Percentiles rank a stretch among this genome's conserved stretches.
Evolutionary conservation across 2,329 filamentous ascomycete genomes (phyloP).

Genomic region (Botrytis paeoniae): DNA sequence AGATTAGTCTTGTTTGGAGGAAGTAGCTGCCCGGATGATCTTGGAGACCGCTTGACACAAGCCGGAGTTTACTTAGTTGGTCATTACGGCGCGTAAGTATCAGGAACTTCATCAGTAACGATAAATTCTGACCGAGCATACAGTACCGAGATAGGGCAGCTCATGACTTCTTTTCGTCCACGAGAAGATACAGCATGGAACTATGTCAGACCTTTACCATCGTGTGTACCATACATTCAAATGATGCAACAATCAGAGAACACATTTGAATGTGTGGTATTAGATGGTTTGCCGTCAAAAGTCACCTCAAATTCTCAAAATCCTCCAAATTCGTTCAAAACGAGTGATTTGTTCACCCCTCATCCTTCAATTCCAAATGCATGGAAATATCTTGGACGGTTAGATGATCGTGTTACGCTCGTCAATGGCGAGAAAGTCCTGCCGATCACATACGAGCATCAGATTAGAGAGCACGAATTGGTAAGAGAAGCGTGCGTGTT

Average conservation of each 20-base stretch:
- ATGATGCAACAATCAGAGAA: conserved; percentile 20
- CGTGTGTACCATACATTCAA: conserved; percentile 20
- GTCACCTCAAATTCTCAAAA: conserved; percentile 40
- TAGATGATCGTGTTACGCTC: conserved; percentile 47
- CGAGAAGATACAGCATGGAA: conserved; percentile 56
- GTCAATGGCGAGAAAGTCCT: conserved; percentile 50
- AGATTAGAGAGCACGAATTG: conserved; percentile 49
- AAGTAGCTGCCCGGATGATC: conserved; percentile 55
- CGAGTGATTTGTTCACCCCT: conserved; percentile 44
- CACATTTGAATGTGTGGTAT: conserved; percentile 32
- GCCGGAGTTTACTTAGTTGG: conserved; percentile 53
- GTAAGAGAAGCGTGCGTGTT: conserved; percentile 59
- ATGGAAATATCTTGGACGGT: conserved; percentile 47
- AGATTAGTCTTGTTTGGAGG: conserved; percentile 57
- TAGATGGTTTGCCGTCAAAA: conserved; percentile 43
- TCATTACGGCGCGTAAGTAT: conserved; percentile 53
- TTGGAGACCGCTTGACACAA: conserved; percentile 52
- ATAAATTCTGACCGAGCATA: conserved; percentile 22
- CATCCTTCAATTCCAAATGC: conserved; percentile 43
- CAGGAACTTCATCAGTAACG: too few species aligned
- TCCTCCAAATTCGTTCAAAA: conserved; percentile 46
- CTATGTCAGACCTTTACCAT: conserved; percentile 46
- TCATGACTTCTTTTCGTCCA: conserved; percentile 58
- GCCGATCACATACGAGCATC: conserved; percentile 49
- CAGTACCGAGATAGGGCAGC: conserved; percentile 56